Conservation (phyloP, 495 filamentous ascomycete genomes). For the Aspergillus egyptiacus region DNA sequence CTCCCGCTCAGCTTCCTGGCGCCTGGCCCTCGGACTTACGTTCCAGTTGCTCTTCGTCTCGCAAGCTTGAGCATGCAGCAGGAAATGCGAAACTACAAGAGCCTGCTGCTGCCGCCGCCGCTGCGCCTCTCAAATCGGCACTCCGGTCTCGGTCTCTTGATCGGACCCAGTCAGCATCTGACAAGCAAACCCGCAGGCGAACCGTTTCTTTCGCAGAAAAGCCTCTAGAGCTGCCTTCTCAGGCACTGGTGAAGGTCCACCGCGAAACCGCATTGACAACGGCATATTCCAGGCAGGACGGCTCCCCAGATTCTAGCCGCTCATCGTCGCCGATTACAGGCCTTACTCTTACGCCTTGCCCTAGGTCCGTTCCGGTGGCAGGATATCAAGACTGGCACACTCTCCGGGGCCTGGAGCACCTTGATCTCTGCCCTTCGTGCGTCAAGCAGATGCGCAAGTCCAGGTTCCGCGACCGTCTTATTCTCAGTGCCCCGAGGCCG, state of each 20-base stretch:
- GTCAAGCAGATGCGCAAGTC: constrained; percentile 50
- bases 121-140: constrained; percentile 4
- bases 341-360: constrained; percentile 47
- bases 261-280: constrained; percentile 6
- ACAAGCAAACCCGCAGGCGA: constrained; percentile 11
- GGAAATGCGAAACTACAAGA: not conserved
- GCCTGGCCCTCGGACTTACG: constrained; percentile 1
- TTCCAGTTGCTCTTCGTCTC: not conserved
- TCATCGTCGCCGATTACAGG: constrained; percentile 18
- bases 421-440: constrained; percentile 63
- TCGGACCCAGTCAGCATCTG: constrained; percentile 3
- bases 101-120: not conserved
- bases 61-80: not conserved
- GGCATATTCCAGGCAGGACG: constrained; percentile 5
- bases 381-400: constrained; percentile 63
- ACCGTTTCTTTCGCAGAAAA: constrained; percentile 24
- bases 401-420: constrained; percentile 46
- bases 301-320: constrained; percentile 9
- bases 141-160: constrained; percentile 10
- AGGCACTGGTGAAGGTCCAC: constrained; percentile 2
- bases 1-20: not conserved
- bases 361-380: constrained; percentile 41
- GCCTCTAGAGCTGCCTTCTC: constrained; percentile 7
- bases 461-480: constrained; percentile 47
- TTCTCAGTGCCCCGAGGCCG: constrained; percentile 38